phyloP scores from a whole-genome alignment of 495 filamentous ascomycete species.

The Mytilinidion resinicola region DNA sequence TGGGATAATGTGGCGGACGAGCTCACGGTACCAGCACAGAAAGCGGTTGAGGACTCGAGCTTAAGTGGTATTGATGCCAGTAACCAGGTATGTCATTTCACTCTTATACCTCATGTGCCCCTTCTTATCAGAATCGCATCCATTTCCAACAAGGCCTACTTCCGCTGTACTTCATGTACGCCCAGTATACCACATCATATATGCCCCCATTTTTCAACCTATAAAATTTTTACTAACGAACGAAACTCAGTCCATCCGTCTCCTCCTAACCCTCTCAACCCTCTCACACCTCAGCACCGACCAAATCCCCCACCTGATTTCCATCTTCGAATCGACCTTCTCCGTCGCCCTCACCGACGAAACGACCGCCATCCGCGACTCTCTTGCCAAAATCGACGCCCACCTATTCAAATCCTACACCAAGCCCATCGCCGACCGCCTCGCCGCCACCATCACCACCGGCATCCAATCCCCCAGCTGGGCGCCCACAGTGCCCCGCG shows the following conservation, averaged over 20 bases:
- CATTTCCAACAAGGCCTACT: no score
- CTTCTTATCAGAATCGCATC: no score
- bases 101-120: neutral
- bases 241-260: constrained; percentile 14
- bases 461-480: constrained; percentile 67
- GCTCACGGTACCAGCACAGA: constrained; percentile 31
- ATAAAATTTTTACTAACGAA: neutral
- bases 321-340: constrained; percentile 83
- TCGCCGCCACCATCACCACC: constrained; percentile 59
- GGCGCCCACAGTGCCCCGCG: constrained; percentile 47
- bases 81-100: constrained; percentile 56
- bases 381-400: constrained; percentile 79
- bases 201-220: neutral
- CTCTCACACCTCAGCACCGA: constrained; percentile 70
- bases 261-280: constrained; percentile 88
- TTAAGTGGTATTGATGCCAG: constrained; percentile 49
- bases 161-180: neutral
- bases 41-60: constrained; percentile 13
- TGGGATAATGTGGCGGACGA: constrained; percentile 44
- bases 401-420: constrained; percentile 89
- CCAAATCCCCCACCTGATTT: constrained; percentile 72
- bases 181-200: neutral
- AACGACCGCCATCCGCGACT: constrained; percentile 78
- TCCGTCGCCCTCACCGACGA: constrained; percentile 88
- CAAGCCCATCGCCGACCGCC: constrained; percentile 55